Conservation (phyloP, 805 yeast genomes). For the Yarrowia phangngaensis region DNA sequence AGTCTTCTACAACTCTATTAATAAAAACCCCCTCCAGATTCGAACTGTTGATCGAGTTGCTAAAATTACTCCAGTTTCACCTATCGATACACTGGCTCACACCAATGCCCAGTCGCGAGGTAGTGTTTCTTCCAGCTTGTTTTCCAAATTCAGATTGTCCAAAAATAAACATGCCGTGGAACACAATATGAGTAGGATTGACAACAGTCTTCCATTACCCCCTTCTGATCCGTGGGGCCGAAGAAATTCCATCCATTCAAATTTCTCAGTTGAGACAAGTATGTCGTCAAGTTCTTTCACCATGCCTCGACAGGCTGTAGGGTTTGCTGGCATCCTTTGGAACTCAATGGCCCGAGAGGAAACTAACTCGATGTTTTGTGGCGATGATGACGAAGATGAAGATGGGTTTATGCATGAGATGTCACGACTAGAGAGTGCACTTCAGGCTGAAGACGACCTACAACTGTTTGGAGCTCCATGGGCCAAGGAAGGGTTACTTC, state of each 20-base stretch:
- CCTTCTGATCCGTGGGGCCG: conserved; percentile 19
- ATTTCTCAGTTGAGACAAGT: conserved; percentile 43
- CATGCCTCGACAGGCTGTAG: conserved; percentile 37
- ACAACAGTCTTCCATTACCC: conserved; percentile 8
- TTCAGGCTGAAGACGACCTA: conserved; percentile 54
- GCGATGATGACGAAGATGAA: conserved; percentile 34
- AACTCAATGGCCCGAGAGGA: conserved; percentile 36
- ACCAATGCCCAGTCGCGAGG: conserved; percentile 3
- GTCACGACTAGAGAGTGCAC: conserved; percentile 38
- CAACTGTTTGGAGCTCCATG: conserved; percentile 74
- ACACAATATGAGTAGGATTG: conserved; percentile 18
- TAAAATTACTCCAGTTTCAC: conserved; percentile 9
- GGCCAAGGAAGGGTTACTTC: conserved; percentile 67
- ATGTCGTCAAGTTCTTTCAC: conserved; percentile 32
- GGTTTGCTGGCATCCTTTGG: conserved; percentile 38
- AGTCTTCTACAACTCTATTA: conserved; percentile 33
- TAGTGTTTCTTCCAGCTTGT: background rate
- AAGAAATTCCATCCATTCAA: conserved; percentile 34
- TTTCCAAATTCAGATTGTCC: conserved; percentile 16
- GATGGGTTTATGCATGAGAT: conserved; percentile 34
- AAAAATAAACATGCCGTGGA: conserved; percentile 2
- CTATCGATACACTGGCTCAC: conserved; percentile 3
- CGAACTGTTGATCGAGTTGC: conserved; percentile 18
- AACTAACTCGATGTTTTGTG: conserved; percentile 15
- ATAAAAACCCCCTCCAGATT: conserved; percentile 32